Evolutionary conservation across 768 basidiomycete genomes (phyloP).

Genomic region (Mycena galericulata): DNA sequence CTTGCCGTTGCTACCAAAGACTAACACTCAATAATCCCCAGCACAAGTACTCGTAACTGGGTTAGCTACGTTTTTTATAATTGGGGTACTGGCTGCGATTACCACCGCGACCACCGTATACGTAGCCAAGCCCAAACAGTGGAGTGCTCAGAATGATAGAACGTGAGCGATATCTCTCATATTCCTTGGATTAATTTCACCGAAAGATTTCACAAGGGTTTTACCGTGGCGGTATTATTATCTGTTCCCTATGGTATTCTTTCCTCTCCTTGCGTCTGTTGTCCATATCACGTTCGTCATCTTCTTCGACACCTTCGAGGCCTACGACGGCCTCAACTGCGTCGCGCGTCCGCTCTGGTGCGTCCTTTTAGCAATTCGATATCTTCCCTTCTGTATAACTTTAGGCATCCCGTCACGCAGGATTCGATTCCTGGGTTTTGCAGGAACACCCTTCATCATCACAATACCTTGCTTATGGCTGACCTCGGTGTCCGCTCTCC

Average conservation of each 20-base stretch:
- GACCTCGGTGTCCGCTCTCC: slow-evolving; percentile 9
- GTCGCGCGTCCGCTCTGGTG: slow-evolving; percentile 26
- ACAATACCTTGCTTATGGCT: slow-evolving; percentile 29
- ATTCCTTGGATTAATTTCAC: background rate
- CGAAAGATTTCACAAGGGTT: background rate
- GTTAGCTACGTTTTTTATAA: slow-evolving; percentile 14
- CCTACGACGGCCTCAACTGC: slow-evolving; percentile 21
- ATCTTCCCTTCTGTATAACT: background rate
- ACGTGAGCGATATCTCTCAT: background rate
- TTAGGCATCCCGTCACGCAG: background rate
- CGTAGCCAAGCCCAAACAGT: slow-evolving; percentile 32
- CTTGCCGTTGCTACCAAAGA: background rate
- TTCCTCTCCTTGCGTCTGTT: slow-evolving; percentile 29
- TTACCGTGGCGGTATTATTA: slow-evolving; percentile 28
- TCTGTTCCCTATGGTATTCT: slow-evolving; percentile 29
- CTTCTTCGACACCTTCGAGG: slow-evolving; percentile 27
- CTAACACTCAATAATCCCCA: background rate
- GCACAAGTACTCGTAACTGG: slow-evolving; percentile 25
- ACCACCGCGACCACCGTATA: slow-evolving; percentile 31
- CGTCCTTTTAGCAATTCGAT: background rate
- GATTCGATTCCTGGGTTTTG: slow-evolving; percentile 25
- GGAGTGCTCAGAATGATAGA: slow-evolving; percentile 12
- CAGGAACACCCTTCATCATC: slow-evolving; percentile 27
- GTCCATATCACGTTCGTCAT: slow-evolving; percentile 30
- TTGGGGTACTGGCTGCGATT: slow-evolving; percentile 25